These are phyloP conservation scores for Candida arabinofermentans DNA, from an alignment of 805 yeast species.

Conservation along the genomic window DNA sequence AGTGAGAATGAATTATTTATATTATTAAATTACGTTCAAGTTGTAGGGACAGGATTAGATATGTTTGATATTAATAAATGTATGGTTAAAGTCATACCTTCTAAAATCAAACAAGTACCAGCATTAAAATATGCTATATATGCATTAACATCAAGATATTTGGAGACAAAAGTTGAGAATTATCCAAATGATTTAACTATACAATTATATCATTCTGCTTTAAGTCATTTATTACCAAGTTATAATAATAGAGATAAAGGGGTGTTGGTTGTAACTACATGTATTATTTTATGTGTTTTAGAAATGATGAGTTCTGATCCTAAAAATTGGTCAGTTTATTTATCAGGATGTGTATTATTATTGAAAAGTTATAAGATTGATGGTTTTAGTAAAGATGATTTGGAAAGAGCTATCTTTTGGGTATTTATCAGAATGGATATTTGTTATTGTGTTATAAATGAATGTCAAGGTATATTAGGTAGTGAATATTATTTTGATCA, in stretches of 20 bases:
- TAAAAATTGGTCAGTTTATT: constrained; percentile 37
- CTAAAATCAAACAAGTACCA: constrained; percentile 12
- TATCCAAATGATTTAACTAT: constrained; percentile 22
- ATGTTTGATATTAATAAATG: constrained; percentile 29
- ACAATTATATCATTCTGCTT: constrained; percentile 31
- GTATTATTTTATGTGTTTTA: constrained; percentile 39
- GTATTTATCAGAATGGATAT: constrained; percentile 41
- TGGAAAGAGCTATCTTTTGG: constrained; percentile 39
- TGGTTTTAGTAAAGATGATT: constrained; percentile 30
- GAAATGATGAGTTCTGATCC: constrained; percentile 43
- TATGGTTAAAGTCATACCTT: constrained; percentile 16
- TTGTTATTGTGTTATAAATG: constrained; percentile 37
- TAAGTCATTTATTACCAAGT: constrained; percentile 25
- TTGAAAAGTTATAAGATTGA: constrained; percentile 34
- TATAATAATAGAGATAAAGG: constrained; percentile 13
- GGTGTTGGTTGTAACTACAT: constrained; percentile 30
- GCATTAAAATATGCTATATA: constrained; percentile 19
- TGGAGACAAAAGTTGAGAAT: constrained; percentile 13
- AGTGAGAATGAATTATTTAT: constrained; percentile 26
- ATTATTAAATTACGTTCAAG: constrained; percentile 32
- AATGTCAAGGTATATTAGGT: constrained; percentile 30
- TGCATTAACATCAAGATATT: constrained; percentile 21
- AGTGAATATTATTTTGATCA: background rate
- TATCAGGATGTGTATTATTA: constrained; percentile 38
- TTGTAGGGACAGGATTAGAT: constrained; percentile 38